Percentiles rank a stretch among this genome's conserved stretches.
Evolutionary conservation across 768 basidiomycete species (phyloP).

Genomic region (Calocera cornea): DNA sequence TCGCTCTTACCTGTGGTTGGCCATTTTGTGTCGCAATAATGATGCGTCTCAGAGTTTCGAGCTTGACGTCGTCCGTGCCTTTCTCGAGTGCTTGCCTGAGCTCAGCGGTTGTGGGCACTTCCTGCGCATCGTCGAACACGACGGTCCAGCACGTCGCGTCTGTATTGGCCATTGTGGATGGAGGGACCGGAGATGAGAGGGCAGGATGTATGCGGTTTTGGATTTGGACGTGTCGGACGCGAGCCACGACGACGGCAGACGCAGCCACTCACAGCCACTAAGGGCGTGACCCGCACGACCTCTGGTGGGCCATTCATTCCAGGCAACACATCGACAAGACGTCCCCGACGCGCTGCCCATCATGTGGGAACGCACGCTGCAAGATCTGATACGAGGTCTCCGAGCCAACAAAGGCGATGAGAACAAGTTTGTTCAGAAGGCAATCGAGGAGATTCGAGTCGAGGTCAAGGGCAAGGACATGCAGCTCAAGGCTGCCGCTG

Average conservation of each 20-base stretch:
- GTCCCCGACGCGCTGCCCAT: background rate
- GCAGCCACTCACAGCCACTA: background rate
- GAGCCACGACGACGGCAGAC: background rate
- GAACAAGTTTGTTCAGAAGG: conserved; percentile 77
- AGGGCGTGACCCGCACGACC: background rate
- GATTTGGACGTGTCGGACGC: background rate
- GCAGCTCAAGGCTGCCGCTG: conserved; percentile 89
- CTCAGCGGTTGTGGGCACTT: conserved; percentile 69
- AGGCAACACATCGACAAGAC: background rate
- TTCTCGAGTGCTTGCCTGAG: conserved; percentile 77
- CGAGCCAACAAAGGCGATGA: conserved; percentile 93
- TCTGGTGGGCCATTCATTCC: background rate
- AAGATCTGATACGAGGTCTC: conserved; percentile 88
- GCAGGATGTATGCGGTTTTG: background rate
- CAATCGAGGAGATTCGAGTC: conserved; percentile 82
- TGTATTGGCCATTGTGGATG: conserved; percentile 9
- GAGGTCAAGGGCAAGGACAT: conserved; percentile 91
- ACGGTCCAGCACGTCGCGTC: conserved; percentile 56
- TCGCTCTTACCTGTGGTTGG: conserved; percentile 60
- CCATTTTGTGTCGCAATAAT: conserved; percentile 90
- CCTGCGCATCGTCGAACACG: conserved; percentile 51
- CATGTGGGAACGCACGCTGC: conserved; percentile 95
- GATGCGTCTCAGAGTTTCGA: conserved; percentile 90
- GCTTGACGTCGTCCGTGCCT: conserved; percentile 90
- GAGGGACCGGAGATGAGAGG: background rate